Conservation (phyloP, 805 yeast genomes). For the Blastobotrys parvus region DNA sequence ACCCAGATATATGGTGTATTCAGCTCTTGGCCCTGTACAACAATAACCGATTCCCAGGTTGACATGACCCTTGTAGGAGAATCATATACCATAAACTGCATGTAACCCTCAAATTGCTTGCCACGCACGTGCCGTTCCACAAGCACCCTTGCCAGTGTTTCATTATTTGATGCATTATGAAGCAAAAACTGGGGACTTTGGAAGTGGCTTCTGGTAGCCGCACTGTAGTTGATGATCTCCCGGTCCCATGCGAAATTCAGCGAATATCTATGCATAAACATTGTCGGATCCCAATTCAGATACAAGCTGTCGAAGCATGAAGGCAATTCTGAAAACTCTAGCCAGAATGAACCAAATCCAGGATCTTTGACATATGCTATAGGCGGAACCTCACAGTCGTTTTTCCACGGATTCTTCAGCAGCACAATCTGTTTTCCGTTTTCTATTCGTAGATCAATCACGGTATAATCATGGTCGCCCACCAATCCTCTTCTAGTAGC, state of each 20-base stretch:
- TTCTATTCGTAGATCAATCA: constrained; percentile 33
- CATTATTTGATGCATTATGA: constrained; percentile 21
- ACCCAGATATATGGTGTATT: constrained; percentile 29
- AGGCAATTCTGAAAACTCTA: constrained; percentile 27
- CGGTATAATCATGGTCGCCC: constrained; percentile 64
- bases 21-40: constrained; percentile 19
- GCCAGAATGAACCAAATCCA: constrained; percentile 17
- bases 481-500: constrained; percentile 34
- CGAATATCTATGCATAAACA: constrained; percentile 19
- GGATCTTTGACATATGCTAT: constrained; percentile 1
- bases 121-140: constrained; percentile 9
- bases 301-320: constrained; percentile 45
- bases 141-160: constrained; percentile 3
- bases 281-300: constrained; percentile 53
- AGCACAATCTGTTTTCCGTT: constrained; percentile 20
- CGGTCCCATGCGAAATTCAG: constrained; percentile 27
- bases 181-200: constrained; percentile 40
- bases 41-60: constrained; percentile 9
- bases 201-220: constrained; percentile 16
- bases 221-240: constrained; percentile 12
- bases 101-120: constrained; percentile 2
- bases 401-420: constrained; percentile 42
- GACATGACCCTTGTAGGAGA: constrained; percentile 5
- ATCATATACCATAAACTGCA: constrained; percentile 9
- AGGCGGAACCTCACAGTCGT: neutral